Percentiles rank a stretch among this genome's conserved stretches.
Evolutionary conservation across 2,329 filamentous ascomycete species (phyloP).

Genomic region (Pseudogymnoascus destructans): DNA sequence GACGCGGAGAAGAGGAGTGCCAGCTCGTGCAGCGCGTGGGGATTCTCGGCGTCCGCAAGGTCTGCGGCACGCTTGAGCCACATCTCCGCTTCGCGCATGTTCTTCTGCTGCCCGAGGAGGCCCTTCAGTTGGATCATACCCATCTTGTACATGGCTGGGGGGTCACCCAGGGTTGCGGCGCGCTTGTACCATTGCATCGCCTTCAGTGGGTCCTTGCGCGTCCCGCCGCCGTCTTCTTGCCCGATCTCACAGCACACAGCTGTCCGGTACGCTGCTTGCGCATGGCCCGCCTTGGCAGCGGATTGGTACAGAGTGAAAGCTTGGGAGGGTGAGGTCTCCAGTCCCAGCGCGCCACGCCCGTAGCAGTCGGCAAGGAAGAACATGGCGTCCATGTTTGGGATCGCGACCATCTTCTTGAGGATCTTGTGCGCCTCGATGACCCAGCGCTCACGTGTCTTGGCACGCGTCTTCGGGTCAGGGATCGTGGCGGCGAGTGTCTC

Average conservation of each 20-base stretch:
- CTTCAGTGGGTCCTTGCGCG: constrained; percentile 78
- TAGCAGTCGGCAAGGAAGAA: constrained; percentile 87
- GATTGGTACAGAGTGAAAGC: constrained; percentile 90
- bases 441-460: constrained; percentile 71
- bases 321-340: constrained; percentile 76
- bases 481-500: constrained; percentile 54
- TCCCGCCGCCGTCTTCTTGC: constrained; percentile 85
- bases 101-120: constrained; percentile 72
- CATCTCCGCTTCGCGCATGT: constrained; percentile 71
- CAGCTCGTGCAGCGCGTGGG: constrained; percentile 87
- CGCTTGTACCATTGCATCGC: constrained; percentile 98
- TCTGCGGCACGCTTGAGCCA: constrained; percentile 94
- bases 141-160: constrained; percentile 95
- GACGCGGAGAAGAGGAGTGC: constrained; percentile 53
- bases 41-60: constrained; percentile 75
- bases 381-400: constrained; percentile 72
- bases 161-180: constrained; percentile 78
- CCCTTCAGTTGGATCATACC: constrained; percentile 94
- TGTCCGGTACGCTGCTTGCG: constrained; percentile 79
- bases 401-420: constrained; percentile 70
- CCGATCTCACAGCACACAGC: constrained; percentile 97
- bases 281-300: constrained; percentile 78
- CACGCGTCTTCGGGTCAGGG: constrained; percentile 56
- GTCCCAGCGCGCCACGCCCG: constrained; percentile 65
- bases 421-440: constrained; percentile 78